Evolutionary conservation across 192 early-diverging fungal genomes (phyloP).

Genomic region (Dissophora globulifera): DNA sequence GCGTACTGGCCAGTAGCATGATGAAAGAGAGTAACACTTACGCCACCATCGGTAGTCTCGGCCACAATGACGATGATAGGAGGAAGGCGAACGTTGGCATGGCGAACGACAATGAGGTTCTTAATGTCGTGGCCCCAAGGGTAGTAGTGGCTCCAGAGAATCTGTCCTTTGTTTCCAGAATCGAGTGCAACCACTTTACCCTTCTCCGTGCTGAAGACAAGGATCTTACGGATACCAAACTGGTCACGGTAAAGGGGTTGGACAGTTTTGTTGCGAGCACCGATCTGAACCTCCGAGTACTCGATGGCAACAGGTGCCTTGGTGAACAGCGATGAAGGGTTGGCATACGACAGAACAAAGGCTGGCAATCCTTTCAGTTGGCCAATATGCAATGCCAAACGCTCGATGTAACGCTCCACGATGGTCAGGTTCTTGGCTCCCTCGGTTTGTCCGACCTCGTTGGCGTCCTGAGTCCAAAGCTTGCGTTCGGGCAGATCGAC

Average conservation of each 20-base stretch:
- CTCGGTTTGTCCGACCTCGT: slow-evolving; percentile 72
- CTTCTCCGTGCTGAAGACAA: slow-evolving; percentile 78
- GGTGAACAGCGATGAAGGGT: slow-evolving; percentile 33
- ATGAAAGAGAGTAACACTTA: slow-evolving; percentile 17
- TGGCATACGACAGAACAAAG: slow-evolving; percentile 55
- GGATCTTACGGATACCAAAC: slow-evolving; percentile 90
- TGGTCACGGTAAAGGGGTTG: slow-evolving; percentile 64
- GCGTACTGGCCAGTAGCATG: no score
- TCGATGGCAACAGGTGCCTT: slow-evolving; percentile 20
- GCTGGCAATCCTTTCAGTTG: slow-evolving; percentile 61
- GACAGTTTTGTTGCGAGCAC: slow-evolving; percentile 27
- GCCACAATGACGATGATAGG: slow-evolving; percentile 77
- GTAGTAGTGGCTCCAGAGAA: slow-evolving; percentile 79
- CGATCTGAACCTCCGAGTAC: slow-evolving; percentile 42
- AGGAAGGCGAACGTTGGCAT: slow-evolving; percentile 73
- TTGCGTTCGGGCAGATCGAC: slow-evolving; percentile 84
- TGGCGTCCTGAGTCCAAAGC: slow-evolving; percentile 70
- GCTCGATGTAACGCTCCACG: slow-evolving; percentile 72
- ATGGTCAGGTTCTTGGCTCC: slow-evolving; percentile 58
- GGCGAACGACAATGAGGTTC: slow-evolving; percentile 64
- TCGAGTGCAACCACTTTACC: slow-evolving; percentile 89
- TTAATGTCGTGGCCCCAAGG: slow-evolving; percentile 45
- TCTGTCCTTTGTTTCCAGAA: slow-evolving; percentile 75
- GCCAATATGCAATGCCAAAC: slow-evolving; percentile 60
- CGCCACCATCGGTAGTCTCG: slow-evolving; percentile 44